Evolutionary conservation across 2,329 filamentous ascomycete species (phyloP).

Genomic region (Trichoderma gracile): DNA sequence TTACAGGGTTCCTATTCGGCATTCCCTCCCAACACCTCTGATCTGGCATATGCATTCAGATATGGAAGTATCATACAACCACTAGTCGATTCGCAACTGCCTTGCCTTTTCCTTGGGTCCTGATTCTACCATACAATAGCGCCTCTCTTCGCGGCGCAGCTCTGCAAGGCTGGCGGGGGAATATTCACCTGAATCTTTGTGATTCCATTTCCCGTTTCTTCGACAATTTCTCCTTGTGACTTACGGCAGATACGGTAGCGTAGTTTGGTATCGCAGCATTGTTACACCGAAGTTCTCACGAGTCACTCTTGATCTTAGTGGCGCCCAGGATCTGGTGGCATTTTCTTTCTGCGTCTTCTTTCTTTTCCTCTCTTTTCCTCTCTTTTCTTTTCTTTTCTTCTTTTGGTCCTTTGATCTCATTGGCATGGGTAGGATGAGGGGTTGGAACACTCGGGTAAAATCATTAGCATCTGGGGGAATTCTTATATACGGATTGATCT

Average conservation of each 20-base stretch:
- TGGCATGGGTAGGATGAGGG: neutral
- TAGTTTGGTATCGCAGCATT: constrained; percentile 13
- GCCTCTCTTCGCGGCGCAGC: neutral
- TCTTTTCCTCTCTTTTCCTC: neutral
- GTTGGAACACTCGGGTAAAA: neutral
- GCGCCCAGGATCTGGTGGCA: constrained; percentile 22
- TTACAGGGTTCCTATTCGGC: neutral
- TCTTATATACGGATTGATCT: neutral
- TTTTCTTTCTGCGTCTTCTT: constrained; percentile 2
- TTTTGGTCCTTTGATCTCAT: neutral
- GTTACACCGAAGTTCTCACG: constrained; percentile 36
- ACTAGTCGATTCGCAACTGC: neutral
- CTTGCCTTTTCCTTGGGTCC: neutral
- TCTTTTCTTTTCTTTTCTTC: neutral
- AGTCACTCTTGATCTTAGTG: constrained; percentile 31
- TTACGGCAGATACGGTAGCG: constrained; percentile 7
- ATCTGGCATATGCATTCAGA: neutral
- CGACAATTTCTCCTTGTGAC: neutral
- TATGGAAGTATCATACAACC: neutral
- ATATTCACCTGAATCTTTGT: neutral
- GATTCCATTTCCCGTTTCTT: neutral
- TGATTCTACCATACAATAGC: neutral
- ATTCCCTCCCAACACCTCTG: neutral
- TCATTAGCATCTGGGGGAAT: neutral
- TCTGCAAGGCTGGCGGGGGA: neutral